Evolutionary conservation across 2,329 filamentous ascomycete species (phyloP).

Genomic region (Clonostachys chloroleuca): DNA sequence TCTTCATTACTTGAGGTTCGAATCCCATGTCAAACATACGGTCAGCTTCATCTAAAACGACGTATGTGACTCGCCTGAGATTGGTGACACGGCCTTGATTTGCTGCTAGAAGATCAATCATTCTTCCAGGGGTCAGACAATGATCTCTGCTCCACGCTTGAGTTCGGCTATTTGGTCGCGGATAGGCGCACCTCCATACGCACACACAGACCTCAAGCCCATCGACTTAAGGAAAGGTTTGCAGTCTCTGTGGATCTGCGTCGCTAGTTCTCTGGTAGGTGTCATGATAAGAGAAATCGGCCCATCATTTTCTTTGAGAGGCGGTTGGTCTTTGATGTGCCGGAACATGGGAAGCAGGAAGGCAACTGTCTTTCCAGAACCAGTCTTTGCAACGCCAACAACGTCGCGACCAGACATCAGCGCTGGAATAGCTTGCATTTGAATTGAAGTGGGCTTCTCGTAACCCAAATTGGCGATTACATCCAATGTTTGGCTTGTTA

Average conservation of each 20-base stretch:
- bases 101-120: conserved; percentile 91
- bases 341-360: conserved; percentile 96
- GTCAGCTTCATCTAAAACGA: conserved; percentile 95
- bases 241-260: conserved; percentile 91
- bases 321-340: conserved; percentile 90
- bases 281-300: conserved; percentile 88
- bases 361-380: conserved; percentile 94
- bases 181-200: conserved; percentile 92
- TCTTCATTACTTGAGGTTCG: conserved; percentile 96
- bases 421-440: conserved; percentile 89
- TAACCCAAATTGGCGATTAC: conserved; percentile 79
- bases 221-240: conserved; percentile 90
- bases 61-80: conserved; percentile 81
- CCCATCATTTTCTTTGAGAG: conserved; percentile 78
- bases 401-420: conserved; percentile 96
- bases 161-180: conserved; percentile 96
- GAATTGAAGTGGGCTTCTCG: conserved; percentile 87
- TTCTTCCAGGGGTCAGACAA: conserved; percentile 93
- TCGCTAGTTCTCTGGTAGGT: conserved; percentile 87
- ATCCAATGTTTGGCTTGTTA: conserved; percentile 82
- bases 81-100: conserved; percentile 95
- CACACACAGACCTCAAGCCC: conserved; percentile 81
- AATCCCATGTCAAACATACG: conserved; percentile 99
- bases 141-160: conserved; percentile 90
- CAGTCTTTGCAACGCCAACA: conserved; percentile 94